Evolutionary conservation across 257 asterid species (phyloP).

Genomic region (Leptodermis oblonga): DNA sequence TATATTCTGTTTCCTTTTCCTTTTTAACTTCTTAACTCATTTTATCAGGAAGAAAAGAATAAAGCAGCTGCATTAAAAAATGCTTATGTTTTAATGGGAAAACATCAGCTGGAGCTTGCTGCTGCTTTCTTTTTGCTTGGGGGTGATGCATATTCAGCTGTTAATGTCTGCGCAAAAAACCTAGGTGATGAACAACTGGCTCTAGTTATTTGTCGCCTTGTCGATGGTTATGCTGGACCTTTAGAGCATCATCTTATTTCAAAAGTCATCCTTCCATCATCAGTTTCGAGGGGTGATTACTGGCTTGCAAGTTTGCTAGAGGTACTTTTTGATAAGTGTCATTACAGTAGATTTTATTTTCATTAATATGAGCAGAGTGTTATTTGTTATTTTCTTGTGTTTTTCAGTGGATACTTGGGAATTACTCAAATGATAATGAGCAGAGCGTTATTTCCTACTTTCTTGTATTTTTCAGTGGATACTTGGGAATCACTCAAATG

Average conservation of each 20-base stretch:
- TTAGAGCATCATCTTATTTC: slow-evolving; percentile 61
- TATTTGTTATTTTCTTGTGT: too few species aligned
- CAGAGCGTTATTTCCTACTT: neutral
- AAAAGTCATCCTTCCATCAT: slow-evolving; percentile 81
- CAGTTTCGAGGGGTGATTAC: slow-evolving; percentile 63
- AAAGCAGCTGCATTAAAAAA: slow-evolving; percentile 95
- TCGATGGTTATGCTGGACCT: slow-evolving; percentile 79
- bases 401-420: too few species aligned
- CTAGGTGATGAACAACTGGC: slow-evolving; percentile 98
- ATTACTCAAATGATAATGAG: too few species aligned
- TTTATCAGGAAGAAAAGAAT: slow-evolving; percentile 75
- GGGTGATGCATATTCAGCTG: slow-evolving; percentile 93
- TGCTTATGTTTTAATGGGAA: slow-evolving; percentile 92
- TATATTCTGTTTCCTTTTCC: neutral
- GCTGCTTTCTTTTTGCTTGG: slow-evolving; percentile 96
- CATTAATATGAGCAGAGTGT: slow-evolving; percentile 1
- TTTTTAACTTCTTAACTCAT: slow-evolving; percentile 11
- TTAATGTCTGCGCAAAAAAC: slow-evolving; percentile 83
- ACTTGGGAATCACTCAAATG: too few species aligned
- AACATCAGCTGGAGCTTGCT: slow-evolving; percentile 96
- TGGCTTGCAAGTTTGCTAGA: slow-evolving; percentile 89
- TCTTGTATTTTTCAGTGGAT: too few species aligned
- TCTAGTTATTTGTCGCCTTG: slow-evolving; percentile 86
- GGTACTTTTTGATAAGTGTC: slow-evolving; percentile 37
- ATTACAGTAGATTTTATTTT: slow-evolving; percentile 15